Evolutionary conservation across 345 rosid species (phyloP), one percentile per base, ranked within the genome.

Genomic region (Psidium guajava): DNA sequence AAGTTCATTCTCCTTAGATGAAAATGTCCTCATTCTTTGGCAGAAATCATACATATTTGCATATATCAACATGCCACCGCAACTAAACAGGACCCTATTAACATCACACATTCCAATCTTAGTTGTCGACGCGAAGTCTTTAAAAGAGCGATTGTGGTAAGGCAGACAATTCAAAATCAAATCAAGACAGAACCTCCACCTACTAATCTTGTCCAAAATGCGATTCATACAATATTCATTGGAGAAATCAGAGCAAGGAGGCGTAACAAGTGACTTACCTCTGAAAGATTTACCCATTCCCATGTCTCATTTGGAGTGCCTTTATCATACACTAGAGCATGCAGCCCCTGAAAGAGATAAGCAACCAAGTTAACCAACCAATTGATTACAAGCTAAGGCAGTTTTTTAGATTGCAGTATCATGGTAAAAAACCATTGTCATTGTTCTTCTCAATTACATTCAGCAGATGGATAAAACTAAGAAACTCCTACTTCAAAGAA

Each of bases 231-330:
- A 5, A 69, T 69, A 69, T 69, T 32, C 47, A 18, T 36, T 69
- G 47, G 80, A 21, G 82, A 8, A 82, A 18, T 73, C 28, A n/a
- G 69, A 53, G 64, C 59, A 27, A 16, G 55, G 20, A 77, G 83
- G 25, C 2, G 18, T 36, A 53, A 84, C 25, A 69, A 69, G 6
- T 36, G 47, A 84, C 52, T 58, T 90, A 95, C 98, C 96, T 96
- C 99, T 32, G 94, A 87, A 87, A 96, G 95, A 80, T 93, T 94
- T 84, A 96, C 98, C 98, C 97, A 96, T 91, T 96, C 98, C 99
- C 98, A 96, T 64, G 99, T 93, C 92, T 96, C 99, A 84, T 86
- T 84, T 27, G 88, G 84, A 81, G 98, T 89, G 86, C 93, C 95
- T 15, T 90, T 95, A 91, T 96, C 98, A 82, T 96, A 96, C 57